These are phyloP conservation scores for Tylopilus sp. DNA, from an alignment of 1,284 basidiomycete genomes.

Conservation along the genomic window DNA sequence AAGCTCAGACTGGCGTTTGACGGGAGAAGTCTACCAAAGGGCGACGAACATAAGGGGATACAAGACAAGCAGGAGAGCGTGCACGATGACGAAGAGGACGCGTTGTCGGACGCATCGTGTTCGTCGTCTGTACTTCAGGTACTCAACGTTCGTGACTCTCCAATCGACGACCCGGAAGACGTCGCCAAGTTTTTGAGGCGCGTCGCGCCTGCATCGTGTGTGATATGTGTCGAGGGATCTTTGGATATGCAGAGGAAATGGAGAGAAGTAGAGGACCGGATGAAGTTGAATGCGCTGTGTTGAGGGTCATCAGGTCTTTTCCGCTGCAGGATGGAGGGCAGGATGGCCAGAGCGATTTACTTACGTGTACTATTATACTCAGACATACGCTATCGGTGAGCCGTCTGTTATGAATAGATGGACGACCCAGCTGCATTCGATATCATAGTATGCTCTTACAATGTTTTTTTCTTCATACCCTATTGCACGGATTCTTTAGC, in stretches of 20 bases:
- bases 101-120: background rate
- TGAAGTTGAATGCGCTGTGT: constrained; percentile 14
- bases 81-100: background rate
- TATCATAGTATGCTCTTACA: background rate
- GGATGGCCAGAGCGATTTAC: background rate
- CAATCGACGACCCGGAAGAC: constrained; percentile 22
- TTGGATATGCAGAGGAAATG: constrained; percentile 30
- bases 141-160: constrained; percentile 31
- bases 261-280: constrained; percentile 29
- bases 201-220: constrained; percentile 24
- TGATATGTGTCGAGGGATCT: constrained; percentile 26
- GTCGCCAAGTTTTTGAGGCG: constrained; percentile 29
- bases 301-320: background rate
- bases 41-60: background rate
- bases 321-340: background rate
- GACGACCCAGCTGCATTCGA: background rate
- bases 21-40: constrained; percentile 9
- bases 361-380: constrained; percentile 5
- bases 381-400: background rate
- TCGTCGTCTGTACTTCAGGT: constrained; percentile 15
- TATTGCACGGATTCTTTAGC: background rate
- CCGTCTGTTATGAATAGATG: background rate
- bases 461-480: background rate
- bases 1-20: constrained; percentile 26
- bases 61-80: background rate